Base-by-base conservation (phyloP, 1,139 yeast species). In the Yamadazyma atlantica region DNA sequence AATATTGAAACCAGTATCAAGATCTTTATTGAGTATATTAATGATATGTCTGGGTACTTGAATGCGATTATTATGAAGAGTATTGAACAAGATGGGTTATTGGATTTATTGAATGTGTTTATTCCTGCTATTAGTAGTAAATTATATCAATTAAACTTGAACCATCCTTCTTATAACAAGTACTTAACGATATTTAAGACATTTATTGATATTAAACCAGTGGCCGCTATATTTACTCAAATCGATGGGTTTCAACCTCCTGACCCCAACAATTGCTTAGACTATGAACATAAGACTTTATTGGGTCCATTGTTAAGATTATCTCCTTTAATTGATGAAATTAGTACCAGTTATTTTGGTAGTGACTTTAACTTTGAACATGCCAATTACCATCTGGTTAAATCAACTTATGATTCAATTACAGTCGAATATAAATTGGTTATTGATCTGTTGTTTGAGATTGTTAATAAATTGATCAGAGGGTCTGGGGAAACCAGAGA, bases 231-330 rank as follows among this genome's bases (percentile, higher is more conserved):
- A 1, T 74, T 89, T 46, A 70, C 87, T 1, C 66, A 75, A 42
- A 61, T 83, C 21, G 75, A 76, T 36, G 74, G 75, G 0, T 85
- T 82, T 44, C 63, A 62, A 38, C 80, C 80, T 32, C 66, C 68
- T 29, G 65, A 57, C 36, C 34, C 40, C 15, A 55, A 65, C 17
- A 69, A 85, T 1, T 63, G 73, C 10, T 56, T 69, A 26, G 73
- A 74, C 33, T 75, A 75, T 46, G 95, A 85, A 51, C 64, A 64
- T 21, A 66, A 69, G 25, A 80, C 96, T 0, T 58, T 87, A 10
- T 62, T 90, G 40, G 97, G 97, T 2, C 86, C 95, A 2, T 68
- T 88, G 29, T 73, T 88, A 42, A 69, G 82, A 40, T 62, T 88
- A 15, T 86, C 96, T 0, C 96, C 96, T 0, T 62, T 89, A 35